phyloP scores from a whole-genome alignment of 169 alveolate species.

The Perkinsus olseni region DNA sequence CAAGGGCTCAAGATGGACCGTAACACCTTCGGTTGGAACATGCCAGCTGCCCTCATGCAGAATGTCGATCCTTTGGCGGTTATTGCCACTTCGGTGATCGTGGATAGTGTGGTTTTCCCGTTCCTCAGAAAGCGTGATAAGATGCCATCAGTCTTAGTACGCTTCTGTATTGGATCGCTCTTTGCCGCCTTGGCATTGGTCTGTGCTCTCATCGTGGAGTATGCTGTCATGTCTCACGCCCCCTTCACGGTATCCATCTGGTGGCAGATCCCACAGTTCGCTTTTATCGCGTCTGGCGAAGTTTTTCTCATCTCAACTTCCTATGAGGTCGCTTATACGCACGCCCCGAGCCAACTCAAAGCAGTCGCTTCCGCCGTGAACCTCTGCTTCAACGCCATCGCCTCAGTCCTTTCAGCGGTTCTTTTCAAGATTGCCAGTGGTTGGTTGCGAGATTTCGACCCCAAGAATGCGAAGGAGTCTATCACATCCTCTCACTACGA shows the following conservation, averaged over 20 bases:
- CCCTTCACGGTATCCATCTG: not conserved
- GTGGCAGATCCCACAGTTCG: not conserved
- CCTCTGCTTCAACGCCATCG: not conserved
- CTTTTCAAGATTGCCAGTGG: not conserved
- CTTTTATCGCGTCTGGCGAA: not conserved
- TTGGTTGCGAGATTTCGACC: not conserved
- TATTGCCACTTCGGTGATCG: not conserved
- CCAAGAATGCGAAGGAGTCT: not conserved
- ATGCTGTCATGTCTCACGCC: not conserved
- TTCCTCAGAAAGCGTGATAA: not conserved
- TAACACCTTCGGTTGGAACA: not conserved
- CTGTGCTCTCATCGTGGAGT: not conserved
- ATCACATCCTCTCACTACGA: not conserved
- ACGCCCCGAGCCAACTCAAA: not conserved
- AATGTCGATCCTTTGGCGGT: not conserved
- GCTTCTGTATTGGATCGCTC: not conserved
- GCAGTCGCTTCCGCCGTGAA: not conserved
- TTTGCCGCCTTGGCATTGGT: not conserved
- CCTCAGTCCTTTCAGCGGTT: not conserved
- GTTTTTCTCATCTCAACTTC: not conserved
- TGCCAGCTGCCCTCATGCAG: not conserved
- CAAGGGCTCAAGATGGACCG: not conserved
- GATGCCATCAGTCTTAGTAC: not conserved
- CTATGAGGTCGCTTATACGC: not conserved
- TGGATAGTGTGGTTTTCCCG: not conserved